A percentile compares a stretch with the other conserved stretches of the same genome.
These are phyloP conservation scores for Fusarium pseudoanthophilum DNA, from an alignment of 2,329 filamentous ascomycete genomes.

Conservation along the genomic window DNA sequence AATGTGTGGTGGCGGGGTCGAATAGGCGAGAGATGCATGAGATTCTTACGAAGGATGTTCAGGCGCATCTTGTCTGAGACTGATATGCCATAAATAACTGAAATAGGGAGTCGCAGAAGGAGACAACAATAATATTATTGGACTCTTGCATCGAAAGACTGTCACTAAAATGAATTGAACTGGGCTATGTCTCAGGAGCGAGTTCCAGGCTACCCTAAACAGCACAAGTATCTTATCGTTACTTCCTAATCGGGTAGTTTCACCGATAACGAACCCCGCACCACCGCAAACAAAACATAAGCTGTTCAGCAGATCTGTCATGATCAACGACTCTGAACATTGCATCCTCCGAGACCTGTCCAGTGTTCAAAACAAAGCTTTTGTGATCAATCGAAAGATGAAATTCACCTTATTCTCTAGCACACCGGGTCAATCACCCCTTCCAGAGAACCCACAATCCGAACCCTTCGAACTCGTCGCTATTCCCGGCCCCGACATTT, in stretches of 20 bases:
- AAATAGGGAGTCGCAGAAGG: too few relatives aligned
- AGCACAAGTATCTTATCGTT: accelerated
- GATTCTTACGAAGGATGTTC: not conserved
- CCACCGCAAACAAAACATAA: accelerated
- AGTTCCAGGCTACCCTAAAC: not conserved
- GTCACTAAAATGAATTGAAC: accelerated
- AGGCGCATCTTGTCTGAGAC: not conserved
- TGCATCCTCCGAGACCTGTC: not conserved
- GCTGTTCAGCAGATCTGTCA: not conserved
- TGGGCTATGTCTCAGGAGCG: too few relatives aligned
- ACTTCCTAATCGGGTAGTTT: not conserved
- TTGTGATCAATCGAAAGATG: not conserved
- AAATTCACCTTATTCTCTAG: not conserved
- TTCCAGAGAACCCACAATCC: not conserved
- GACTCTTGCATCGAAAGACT: too few relatives aligned
- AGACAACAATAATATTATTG: too few relatives aligned
- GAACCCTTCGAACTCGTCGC: not conserved
- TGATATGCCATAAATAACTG: too few relatives aligned
- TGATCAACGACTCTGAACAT: accelerated
- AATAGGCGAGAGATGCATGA: not conserved
- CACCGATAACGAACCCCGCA: not conserved
- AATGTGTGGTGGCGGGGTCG: not conserved
- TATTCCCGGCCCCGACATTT: not conserved
- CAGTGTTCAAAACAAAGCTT: too few relatives aligned
- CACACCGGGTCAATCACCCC: accelerated